Evolutionary conservation across 768 basidiomycete genomes (phyloP), one percentile per base, ranked within the genome.

Genomic region (Leccinum disarticulatum): DNA sequence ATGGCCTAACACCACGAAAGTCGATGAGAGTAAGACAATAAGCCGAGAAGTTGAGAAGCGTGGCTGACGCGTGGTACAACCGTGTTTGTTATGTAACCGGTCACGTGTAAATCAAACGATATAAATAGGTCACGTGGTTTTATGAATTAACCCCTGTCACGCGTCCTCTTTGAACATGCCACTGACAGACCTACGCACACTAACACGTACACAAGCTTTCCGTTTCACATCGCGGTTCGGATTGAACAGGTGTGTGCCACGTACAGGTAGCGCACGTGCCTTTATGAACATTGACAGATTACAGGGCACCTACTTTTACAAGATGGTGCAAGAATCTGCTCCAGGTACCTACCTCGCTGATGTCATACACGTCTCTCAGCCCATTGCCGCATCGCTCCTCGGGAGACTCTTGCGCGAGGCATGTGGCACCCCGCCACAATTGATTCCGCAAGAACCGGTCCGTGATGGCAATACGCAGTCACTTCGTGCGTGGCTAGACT

Each of bases 1-100:
- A 64, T 70, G 80, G 80, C 80, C 80, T 81, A 81, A 80, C 80
- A 78, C 80, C 79, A 70, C 61, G 71, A 73, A 70, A 64, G 73
- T 66, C 66, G 33, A 1, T 17, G 36, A 38, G 17, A 38, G 14
- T 7, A 41, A n/a, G 15, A 41, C 38, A 41, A 41, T 41, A 41
- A 41, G 63, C 56, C 31, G 30, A 47, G 25, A 61, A 52, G 51
- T 27, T 48, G 54, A 31, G 41, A 28, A 15, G 22, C 15, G 61
- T 59, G 64, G 63, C 67, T 70, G 57, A 61, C 53, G 55, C 33
- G 43, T 54, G 19, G 52, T 19, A 19, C 36, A 33, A 55, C 66
- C 72, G 72, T 74, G 72, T 73, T 58, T 63, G 55, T 71, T 71
- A 73, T 33, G 50, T 71, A 71, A 48, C 49, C 6, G 30, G 25